A percentile compares a stretch with the other conserved stretches of the same genome.
phyloP scores from a whole-genome alignment of 306 rosid genomes.

The Quercus cerris region DNA sequence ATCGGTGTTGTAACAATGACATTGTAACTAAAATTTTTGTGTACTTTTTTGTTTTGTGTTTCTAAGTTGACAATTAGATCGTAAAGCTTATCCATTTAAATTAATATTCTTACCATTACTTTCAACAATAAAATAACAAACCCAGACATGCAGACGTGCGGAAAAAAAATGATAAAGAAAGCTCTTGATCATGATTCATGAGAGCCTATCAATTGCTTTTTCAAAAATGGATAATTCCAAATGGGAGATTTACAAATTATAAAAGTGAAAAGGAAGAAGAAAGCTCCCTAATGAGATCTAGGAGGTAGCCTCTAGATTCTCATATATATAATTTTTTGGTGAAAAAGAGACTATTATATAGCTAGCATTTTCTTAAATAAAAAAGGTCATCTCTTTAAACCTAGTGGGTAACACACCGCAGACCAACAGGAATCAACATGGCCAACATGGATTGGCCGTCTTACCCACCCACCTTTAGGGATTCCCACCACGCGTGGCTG shows the following conservation, averaged over 20 bases:
- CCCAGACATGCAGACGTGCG: neutral
- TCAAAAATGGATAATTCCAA: neutral
- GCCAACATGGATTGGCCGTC: conserved; percentile 27
- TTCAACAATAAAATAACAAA: neutral
- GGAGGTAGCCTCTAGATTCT: too few species aligned
- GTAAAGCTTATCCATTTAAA: too few species aligned
- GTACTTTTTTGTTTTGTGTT: too few species aligned
- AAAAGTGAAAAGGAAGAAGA: too few species aligned
- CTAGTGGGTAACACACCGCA: conserved; percentile 72
- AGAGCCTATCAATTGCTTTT: neutral
- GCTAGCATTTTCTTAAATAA: neutral
- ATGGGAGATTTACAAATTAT: neutral
- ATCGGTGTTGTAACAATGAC: too few species aligned
- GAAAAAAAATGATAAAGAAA: neutral
- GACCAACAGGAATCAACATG: conserved; percentile 42
- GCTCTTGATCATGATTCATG: neutral
- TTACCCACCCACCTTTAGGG: conserved; percentile 31
- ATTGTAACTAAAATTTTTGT: too few species aligned
- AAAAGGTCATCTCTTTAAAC: conserved; percentile 10
- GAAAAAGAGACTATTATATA: too few species aligned
- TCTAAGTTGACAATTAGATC: too few species aligned
- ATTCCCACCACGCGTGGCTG: neutral
- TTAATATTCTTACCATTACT: too few species aligned
- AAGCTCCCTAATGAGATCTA: too few species aligned
- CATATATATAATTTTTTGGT: too few species aligned